Base-by-base conservation (phyloP, 2,329 filamentous ascomycete genomes). In the Apiospora pterosperma region DNA sequence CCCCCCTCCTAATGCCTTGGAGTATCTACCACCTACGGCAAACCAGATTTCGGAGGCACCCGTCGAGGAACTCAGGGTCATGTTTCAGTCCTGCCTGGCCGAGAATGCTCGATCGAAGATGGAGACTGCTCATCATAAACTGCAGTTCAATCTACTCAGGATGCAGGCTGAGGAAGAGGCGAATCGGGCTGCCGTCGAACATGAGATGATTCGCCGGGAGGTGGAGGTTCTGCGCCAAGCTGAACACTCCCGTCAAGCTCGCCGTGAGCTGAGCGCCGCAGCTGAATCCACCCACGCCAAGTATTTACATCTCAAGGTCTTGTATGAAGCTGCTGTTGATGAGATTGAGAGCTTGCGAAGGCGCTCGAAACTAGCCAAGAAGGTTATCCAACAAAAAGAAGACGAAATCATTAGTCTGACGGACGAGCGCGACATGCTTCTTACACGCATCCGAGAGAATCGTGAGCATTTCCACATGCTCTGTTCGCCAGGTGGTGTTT, bases 191-290 rank as follows among this genome's bases (percentile, higher is more conserved):
- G 91, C 90, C 39, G 94, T 97, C 5, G 95, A 97, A 77, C 91
- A 97, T 71, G 92, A 96, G 69, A 94, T 97, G 87, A 91, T 90
- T n/a, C 88, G 92, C 67, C 86, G 91, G 25, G 93, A 97, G 77
- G 90, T 97, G 23, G 92, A 97, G 67, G 92, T 94, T 14, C 81
- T 97, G 34, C 90, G 93, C 66, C 84, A 85, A 67, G 88, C 89
- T 16, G 91, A 96, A 73, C 86, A 91, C 74, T 86, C 88, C 62
- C 86, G 85, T 62, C 88, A 90, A 66, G 84, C 84, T 4, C 81
- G 83, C 58, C 82, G 81, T 25, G 84, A 88, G 65, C 78, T 85
- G 64, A 83, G 79, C 69, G 78, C 79, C 7, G 82, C 80, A 23
- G 80, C 83, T 4, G 84, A 88, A 61, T 82, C 83, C 25, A 81